phyloP scores from a whole-genome alignment of 345 rosid species.

The Populus euphratica region DNA sequence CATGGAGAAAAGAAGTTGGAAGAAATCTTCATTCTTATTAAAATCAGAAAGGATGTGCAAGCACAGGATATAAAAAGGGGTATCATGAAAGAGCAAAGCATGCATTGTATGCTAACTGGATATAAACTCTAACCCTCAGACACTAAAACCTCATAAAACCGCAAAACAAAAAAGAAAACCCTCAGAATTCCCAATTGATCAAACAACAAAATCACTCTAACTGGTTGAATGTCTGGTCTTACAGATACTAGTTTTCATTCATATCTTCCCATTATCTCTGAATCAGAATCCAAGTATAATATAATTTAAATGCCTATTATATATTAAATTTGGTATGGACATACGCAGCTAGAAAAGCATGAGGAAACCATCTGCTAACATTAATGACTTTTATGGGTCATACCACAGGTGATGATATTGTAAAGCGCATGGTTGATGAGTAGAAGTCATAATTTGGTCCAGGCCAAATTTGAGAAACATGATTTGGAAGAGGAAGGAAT shows the following conservation, averaged over 20 bases:
- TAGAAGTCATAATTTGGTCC: conserved; percentile 84
- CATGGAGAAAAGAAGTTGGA: not conserved
- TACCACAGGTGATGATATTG: conserved; percentile 92
- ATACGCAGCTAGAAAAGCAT: not conserved
- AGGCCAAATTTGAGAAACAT: conserved; percentile 66
- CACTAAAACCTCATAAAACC: conserved; percentile 9
- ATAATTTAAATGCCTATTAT: not conserved
- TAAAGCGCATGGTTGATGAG: conserved; percentile 78
- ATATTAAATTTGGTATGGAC: not conserved
- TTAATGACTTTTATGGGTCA: conserved; percentile 1
- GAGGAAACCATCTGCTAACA: conserved; percentile 1
- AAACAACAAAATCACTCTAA: too few species aligned
- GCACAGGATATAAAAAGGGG: not conserved
- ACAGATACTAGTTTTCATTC: not conserved
- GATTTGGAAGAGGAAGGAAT: conserved; percentile 79
- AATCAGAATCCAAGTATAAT: conserved; percentile 1
- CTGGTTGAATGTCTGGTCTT: not conserved
- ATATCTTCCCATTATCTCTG: conserved; percentile 5
- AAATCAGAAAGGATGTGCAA: not conserved
- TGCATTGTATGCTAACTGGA: not conserved
- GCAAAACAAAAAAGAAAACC: too few species aligned
- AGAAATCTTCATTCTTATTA: not conserved
- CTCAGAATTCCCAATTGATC: too few species aligned
- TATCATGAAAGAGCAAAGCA: conserved; percentile 8
- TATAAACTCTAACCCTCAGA: not conserved